These are phyloP conservation scores for Pichia californica DNA, from an alignment of 805 yeast genomes.

Conservation along the genomic window DNA sequence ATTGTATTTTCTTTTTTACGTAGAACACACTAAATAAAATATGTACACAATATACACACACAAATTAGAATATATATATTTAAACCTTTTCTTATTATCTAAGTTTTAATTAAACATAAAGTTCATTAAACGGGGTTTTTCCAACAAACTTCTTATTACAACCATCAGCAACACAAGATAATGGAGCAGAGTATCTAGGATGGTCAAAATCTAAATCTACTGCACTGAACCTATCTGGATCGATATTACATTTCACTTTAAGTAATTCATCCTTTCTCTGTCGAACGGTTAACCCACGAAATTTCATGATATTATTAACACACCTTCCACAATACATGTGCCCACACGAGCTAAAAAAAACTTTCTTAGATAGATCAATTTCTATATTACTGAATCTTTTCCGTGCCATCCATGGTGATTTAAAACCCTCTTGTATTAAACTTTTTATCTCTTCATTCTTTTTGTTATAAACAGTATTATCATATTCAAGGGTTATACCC, in stretches of 20 bases:
- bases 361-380: constrained; percentile 53
- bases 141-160: constrained; percentile 42
- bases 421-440: constrained; percentile 25
- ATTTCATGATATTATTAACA: constrained; percentile 52
- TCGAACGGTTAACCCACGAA: constrained; percentile 6
- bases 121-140: constrained; percentile 48
- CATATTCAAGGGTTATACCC: constrained; percentile 55
- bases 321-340: constrained; percentile 86
- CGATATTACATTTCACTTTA: constrained; percentile 20
- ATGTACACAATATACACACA: no score
- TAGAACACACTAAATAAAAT: no score
- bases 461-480: constrained; percentile 12
- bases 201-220: constrained; percentile 29
- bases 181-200: constrained; percentile 48
- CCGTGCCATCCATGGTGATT: constrained; percentile 62
- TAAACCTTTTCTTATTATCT: no score
- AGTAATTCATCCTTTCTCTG: constrained; percentile 8
- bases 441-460: constrained; percentile 16
- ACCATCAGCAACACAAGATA: constrained; percentile 46
- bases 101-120: constrained; percentile 24
- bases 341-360: constrained; percentile 68
- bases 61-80: no score
- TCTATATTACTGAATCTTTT: constrained; percentile 47
- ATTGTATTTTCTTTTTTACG: no score
- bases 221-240: constrained; percentile 15